Percentiles rank a stretch among this genome's conserved stretches.
phyloP scores from a whole-genome alignment of 768 basidiomycete genomes.

The Suillus placidus region DNA sequence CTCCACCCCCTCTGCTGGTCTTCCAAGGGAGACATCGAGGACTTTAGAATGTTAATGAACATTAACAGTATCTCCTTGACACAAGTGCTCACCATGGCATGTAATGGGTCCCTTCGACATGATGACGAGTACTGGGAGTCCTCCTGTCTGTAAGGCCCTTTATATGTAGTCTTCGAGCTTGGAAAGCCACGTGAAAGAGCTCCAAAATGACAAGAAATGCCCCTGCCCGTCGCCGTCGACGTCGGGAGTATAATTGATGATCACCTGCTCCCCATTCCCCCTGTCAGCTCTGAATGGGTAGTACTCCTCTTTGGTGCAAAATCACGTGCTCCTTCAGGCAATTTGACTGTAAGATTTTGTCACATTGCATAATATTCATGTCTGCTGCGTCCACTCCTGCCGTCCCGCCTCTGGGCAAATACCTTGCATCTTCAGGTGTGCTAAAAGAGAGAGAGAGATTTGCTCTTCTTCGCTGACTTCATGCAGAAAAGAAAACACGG shows the following conservation, averaged over 20 bases:
- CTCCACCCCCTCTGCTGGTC: conserved; percentile 71
- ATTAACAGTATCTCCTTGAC: neutral
- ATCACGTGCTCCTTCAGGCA: neutral
- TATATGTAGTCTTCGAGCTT: neutral
- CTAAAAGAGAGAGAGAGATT: conserved; percentile 5
- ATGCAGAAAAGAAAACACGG: conserved; percentile 82
- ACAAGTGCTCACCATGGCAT: conserved; percentile 69
- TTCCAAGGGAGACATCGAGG: conserved; percentile 83
- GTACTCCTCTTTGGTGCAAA: neutral
- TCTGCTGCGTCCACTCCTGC: conserved; percentile 35
- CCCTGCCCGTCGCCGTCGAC: neutral
- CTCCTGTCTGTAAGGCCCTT: neutral
- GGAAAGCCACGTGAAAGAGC: neutral
- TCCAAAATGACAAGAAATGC: neutral
- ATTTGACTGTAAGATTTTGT: conserved; percentile 19
- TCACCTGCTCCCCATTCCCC: neutral
- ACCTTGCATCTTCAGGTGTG: conserved; percentile 89
- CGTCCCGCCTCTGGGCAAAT: conserved; percentile 80
- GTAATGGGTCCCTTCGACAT: conserved; percentile 82
- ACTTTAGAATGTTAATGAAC: conserved; percentile 47
- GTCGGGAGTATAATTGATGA: neutral
- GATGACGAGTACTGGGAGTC: neutral
- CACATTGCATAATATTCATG: conserved; percentile 31
- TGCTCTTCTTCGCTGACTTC: neutral
- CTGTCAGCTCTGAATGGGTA: neutral